Evolutionary conservation across 176 grass and related monocot genomes (phyloP).

Genomic region (Otatea glauca): DNA sequence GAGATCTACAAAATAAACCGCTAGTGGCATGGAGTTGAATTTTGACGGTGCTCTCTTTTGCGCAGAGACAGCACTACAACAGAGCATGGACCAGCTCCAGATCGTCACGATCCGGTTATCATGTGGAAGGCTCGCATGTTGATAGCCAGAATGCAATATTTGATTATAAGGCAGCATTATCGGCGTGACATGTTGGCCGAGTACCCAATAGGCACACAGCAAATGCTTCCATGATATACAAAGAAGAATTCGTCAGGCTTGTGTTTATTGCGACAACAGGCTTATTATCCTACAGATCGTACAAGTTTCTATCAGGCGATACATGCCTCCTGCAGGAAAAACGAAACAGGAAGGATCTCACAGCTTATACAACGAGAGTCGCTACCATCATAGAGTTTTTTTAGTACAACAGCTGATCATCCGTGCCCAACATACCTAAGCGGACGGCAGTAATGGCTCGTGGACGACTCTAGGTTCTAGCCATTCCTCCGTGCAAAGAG

Average conservation of each 20-base stretch:
- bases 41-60: background rate
- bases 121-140: too few species aligned
- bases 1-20: background rate
- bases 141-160: too few species aligned
- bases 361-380: slow-evolving; percentile 22
- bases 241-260: background rate
- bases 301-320: slow-evolving; percentile 1
- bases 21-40: background rate
- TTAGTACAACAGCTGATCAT: slow-evolving; percentile 16
- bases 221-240: slow-evolving; percentile 3
- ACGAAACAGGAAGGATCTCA: background rate
- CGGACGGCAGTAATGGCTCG: background rate
- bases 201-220: background rate
- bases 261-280: slow-evolving; percentile 11
- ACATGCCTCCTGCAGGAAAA: slow-evolving; percentile 16
- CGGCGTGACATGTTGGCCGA: background rate
- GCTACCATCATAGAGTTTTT: background rate
- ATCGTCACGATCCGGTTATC: background rate
- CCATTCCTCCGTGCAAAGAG: slow-evolving; percentile 30
- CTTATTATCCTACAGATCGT: background rate
- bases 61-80: background rate
- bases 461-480: background rate
- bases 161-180: background rate
- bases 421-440: background rate
- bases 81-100: background rate